Evolutionary conservation across 192 early-diverging fungal species (phyloP).

Genomic region (Piromyces sp.): DNA sequence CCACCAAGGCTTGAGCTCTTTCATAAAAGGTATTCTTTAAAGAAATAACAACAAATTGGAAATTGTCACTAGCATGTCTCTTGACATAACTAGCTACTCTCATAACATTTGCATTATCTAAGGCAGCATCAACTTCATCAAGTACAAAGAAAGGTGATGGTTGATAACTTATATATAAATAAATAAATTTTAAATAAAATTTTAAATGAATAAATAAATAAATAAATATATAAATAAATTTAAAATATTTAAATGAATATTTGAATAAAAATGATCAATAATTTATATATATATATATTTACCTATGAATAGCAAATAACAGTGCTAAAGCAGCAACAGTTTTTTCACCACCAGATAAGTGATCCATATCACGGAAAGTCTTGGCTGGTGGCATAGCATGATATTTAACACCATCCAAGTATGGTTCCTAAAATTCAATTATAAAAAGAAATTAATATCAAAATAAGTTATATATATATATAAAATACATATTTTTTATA

Average conservation of each 20-base stretch:
- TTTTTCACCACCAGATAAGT: conserved; percentile 96
- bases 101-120: conserved; percentile 91
- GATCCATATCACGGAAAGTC: conserved; percentile 98
- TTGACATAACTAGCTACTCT: conserved; percentile 82
- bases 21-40: conserved; percentile 90
- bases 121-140: conserved; percentile 96
- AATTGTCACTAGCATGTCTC: conserved; percentile 36
- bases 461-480: background rate
- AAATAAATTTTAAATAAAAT: background rate
- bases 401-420: conserved; percentile 82
- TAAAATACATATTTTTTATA: too few relatives aligned
- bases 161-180: conserved; percentile 36
- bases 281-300: too few relatives aligned
- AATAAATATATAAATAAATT: too few relatives aligned
- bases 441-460: background rate
- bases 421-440: conserved; percentile 52
- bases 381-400: conserved; percentile 99
- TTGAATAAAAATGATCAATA: too few relatives aligned
- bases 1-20: conserved; percentile 76
- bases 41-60: conserved; percentile 97
- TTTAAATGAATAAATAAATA: too few relatives aligned
- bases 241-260: too few relatives aligned
- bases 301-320: conserved; percentile 87
- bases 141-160: conserved; percentile 98
- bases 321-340: conserved; percentile 91